Evolutionary conservation across 108 stramenopile species (phyloP).

Genomic region (Nitzschia putrida): DNA sequence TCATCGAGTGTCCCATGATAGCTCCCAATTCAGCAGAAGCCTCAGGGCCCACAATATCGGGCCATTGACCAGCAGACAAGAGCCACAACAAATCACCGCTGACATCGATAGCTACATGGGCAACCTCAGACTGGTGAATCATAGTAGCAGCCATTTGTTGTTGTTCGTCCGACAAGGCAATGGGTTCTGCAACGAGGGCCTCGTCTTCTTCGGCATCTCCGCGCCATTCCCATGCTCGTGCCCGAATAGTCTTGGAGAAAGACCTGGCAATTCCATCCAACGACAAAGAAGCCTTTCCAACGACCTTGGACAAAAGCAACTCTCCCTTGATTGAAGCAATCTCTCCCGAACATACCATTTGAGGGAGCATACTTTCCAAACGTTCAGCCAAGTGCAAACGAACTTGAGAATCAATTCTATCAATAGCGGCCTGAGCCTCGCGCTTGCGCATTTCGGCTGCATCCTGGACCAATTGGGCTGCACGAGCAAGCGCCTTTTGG

Average conservation of each 20-base stretch:
- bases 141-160: slow-evolving; percentile 67
- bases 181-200: slow-evolving; percentile 8
- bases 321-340: slow-evolving; percentile 83
- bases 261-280: slow-evolving; percentile 61
- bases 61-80: slow-evolving; percentile 85
- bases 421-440: slow-evolving; percentile 70
- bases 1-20: slow-evolving; percentile 63
- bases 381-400: slow-evolving; percentile 59
- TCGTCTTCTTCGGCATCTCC: slow-evolving; percentile 48
- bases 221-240: slow-evolving; percentile 47
- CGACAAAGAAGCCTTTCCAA: slow-evolving; percentile 66
- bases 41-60: slow-evolving; percentile 66
- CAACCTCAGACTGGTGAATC: slow-evolving; percentile 74
- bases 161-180: slow-evolving; percentile 54
- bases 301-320: slow-evolving; percentile 70
- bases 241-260: slow-evolving; percentile 54
- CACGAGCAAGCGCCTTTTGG: slow-evolving; percentile 80
- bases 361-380: slow-evolving; percentile 68
- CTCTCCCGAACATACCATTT: slow-evolving; percentile 56
- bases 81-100: slow-evolving; percentile 65
- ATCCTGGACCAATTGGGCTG: slow-evolving; percentile 76
- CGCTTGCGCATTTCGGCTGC: slow-evolving; percentile 72
- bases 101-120: slow-evolving; percentile 57
- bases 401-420: slow-evolving; percentile 61
- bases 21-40: slow-evolving; percentile 73